Evolutionary conservation across 2,329 filamentous ascomycete genomes (phyloP).

Genomic region (Sporothrix dimorphospora): DNA sequence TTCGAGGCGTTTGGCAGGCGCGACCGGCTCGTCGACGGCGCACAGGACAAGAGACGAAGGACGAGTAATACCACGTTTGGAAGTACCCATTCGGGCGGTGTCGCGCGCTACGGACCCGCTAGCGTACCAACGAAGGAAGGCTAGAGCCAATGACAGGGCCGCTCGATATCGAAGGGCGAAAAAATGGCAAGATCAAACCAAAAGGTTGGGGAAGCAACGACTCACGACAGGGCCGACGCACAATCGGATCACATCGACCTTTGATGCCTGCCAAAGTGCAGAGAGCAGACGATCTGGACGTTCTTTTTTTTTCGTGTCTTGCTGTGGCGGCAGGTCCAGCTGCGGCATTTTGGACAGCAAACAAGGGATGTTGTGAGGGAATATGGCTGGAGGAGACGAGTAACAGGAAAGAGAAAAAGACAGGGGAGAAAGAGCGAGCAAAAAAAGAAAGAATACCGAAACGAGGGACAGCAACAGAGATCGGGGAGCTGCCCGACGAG

Average conservation of each 20-base stretch:
- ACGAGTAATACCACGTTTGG: slow-evolving; percentile 22
- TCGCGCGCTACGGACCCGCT: slow-evolving; percentile 26
- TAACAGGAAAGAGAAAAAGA: not conserved
- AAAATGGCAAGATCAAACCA: slow-evolving; percentile 17
- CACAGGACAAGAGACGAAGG: slow-evolving; percentile 8
- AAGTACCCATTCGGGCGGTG: slow-evolving; percentile 20
- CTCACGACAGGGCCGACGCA: slow-evolving; percentile 3
- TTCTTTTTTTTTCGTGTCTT: not conserved
- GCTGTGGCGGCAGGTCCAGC: not conserved
- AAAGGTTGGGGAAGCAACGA: slow-evolving; percentile 18
- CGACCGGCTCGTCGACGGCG: slow-evolving; percentile 9
- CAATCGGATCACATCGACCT: slow-evolving; percentile 9
- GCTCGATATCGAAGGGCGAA: slow-evolving; percentile 28
- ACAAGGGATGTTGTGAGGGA: not conserved
- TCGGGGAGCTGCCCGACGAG: not conserved
- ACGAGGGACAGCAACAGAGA: not conserved
- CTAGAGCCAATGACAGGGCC: slow-evolving; percentile 27
- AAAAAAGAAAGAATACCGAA: not conserved
- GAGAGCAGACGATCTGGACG: not conserved
- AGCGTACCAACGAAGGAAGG: slow-evolving; percentile 21
- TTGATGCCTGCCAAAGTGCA: not conserved
- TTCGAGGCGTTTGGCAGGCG: slow-evolving; percentile 8
- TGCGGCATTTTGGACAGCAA: slow-evolving; percentile 20
- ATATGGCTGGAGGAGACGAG: not conserved
- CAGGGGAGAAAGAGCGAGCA: not conserved